A percentile compares a stretch with the other conserved stretches of the same genome.
These are phyloP conservation scores for Alternaria panax DNA, from an alignment of 2,329 filamentous ascomycete genomes.

Conservation along the genomic window DNA sequence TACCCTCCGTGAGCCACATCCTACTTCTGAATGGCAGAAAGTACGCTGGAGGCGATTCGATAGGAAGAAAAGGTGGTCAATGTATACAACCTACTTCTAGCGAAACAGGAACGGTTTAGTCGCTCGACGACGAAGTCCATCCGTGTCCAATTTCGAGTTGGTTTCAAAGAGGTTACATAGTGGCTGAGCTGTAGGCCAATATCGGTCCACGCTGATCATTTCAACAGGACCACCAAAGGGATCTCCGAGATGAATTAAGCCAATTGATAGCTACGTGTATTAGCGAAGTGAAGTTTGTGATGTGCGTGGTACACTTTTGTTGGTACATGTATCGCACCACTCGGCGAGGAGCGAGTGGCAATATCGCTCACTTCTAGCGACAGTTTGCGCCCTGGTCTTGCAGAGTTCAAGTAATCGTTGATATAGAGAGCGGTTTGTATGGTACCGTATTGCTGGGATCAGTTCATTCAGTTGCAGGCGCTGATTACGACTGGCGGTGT, in stretches of 20 bases:
- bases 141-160: background rate
- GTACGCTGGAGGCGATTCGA: background rate
- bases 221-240: background rate
- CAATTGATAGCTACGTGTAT: background rate
- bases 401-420: background rate
- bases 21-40: background rate
- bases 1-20: background rate
- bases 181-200: conserved; percentile 1
- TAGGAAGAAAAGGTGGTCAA: background rate
- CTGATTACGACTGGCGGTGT: conserved; percentile 2
- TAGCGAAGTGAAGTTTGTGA: background rate
- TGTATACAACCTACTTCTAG: background rate
- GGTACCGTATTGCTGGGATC: background rate
- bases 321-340: background rate
- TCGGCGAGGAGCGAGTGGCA: background rate
- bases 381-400: background rate
- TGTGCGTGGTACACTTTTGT: background rate
- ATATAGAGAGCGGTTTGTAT: background rate
- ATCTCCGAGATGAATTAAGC: background rate
- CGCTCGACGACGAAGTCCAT: background rate
- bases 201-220: background rate
- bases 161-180: background rate
- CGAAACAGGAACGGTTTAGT: background rate
- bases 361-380: background rate
- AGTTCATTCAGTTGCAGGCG: background rate